phyloP scores from a whole-genome alignment of 2,329 filamentous ascomycete species.

The Aureobasidium sp. region DNA sequence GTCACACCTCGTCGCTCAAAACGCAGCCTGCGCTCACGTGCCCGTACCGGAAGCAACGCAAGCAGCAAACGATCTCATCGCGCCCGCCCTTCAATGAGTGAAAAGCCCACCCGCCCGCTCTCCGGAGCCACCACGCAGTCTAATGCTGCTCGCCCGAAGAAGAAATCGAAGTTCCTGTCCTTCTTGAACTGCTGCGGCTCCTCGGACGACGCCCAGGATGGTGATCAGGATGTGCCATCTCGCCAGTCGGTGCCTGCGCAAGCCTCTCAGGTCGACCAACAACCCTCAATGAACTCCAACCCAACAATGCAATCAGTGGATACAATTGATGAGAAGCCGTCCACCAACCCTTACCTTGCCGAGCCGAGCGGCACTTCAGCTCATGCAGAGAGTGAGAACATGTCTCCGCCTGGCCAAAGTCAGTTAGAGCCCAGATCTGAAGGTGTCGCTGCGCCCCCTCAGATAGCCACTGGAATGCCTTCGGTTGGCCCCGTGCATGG shows the following conservation, averaged over 20 bases:
- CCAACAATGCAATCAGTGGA: constrained; percentile 43
- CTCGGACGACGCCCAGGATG: constrained; percentile 52
- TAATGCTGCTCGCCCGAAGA: constrained; percentile 27
- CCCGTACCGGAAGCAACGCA: constrained; percentile 36
- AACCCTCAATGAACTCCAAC: constrained; percentile 48
- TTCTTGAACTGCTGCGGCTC: constrained; percentile 61
- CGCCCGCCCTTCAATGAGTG: constrained; percentile 27
- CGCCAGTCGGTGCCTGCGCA: constrained; percentile 34
- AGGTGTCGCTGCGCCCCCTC: background rate
- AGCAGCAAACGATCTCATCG: constrained; percentile 39
- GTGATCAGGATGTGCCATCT: constrained; percentile 46
- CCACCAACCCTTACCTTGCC: constrained; percentile 8
- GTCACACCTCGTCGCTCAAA: constrained; percentile 21
- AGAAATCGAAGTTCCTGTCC: constrained; percentile 36
- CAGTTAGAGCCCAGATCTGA: background rate
- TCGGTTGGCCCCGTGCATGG: constrained; percentile 6
- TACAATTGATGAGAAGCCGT: constrained; percentile 37
- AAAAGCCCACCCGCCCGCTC: constrained; percentile 31
- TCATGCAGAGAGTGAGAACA: constrained; percentile 18
- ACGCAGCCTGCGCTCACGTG: constrained; percentile 33
- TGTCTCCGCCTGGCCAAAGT: background rate
- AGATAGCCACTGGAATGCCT: constrained; percentile 13
- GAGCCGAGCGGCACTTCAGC: constrained; percentile 14
- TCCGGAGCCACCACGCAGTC: constrained; percentile 25
- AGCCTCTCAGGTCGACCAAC: constrained; percentile 29